Evolutionary conservation across 345 rosid species (phyloP).

Genomic region (Syzygium oleosum): DNA sequence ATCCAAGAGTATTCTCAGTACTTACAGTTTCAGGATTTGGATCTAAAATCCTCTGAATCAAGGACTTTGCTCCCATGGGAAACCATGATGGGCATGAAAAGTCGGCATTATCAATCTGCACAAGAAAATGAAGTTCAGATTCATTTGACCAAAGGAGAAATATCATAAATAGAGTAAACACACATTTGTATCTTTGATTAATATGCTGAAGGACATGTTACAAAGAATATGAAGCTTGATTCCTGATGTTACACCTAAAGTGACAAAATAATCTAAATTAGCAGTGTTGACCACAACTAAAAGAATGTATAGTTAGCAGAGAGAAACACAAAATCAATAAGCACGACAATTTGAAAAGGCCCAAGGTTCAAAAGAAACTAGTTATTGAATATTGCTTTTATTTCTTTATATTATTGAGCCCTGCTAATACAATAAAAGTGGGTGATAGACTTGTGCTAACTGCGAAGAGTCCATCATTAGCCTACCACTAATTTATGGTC

Average conservation of each 20-base stretch:
- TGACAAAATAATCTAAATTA: background rate
- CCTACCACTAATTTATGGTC: background rate
- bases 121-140: background rate
- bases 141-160: background rate
- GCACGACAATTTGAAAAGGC: background rate
- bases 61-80: constrained; percentile 78
- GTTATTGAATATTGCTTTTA: background rate
- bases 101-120: constrained; percentile 80
- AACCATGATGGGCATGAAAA: constrained; percentile 86
- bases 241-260: background rate
- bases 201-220: background rate
- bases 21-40: constrained; percentile 89
- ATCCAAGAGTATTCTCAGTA: background rate
- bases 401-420: background rate
- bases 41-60: constrained; percentile 76
- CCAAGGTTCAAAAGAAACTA: background rate
- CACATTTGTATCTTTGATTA: background rate
- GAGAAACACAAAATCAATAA: background rate
- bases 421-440: background rate
- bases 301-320: background rate
- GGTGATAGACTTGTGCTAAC: background rate
- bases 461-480: background rate
- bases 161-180: background rate
- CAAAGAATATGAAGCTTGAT: background rate
- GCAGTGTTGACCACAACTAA: background rate